Evolutionary conservation across 371 early-diverging fungal species (phyloP), one percentile per base, ranked within the genome.

Genomic region (Mucor racemosus): DNA sequence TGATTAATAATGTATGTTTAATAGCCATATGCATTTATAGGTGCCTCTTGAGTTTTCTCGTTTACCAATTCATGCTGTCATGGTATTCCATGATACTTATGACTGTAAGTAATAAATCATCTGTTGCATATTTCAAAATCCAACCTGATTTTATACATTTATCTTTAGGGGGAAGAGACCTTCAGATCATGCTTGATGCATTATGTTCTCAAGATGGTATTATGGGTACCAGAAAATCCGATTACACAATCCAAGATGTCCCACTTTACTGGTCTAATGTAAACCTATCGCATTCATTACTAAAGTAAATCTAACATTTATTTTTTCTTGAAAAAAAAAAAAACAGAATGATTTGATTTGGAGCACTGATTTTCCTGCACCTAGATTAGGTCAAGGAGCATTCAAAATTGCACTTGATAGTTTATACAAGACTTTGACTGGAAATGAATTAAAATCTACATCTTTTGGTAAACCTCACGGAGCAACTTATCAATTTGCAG

Each of bases 1-100:
- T 3, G 26, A 26, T 26, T 26, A 26, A 26, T 26, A 26, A 26
- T 26, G 26, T 26, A 1, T 26, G 26, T 26, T 26, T 26, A 26
- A 26, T 26, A 26, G 3, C 3, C 3, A 3, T 4, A 11, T 38
- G 4, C 17, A 7, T 17, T 33, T 48, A 4, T 71, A 72, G 76
- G 54, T 68, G 72, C 33, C 64, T 72, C 35, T 61, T 46, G 82
- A 92, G 62, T 85, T 88, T 62, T 75, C 79, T 26, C 68, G 77
- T 40, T 72, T 79, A 26, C 88, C 89, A 21, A 85, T 93, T 64
- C 80, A 87, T 34, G 92, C 92, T 5, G 84, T 94, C 1, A 84
- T 95, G 87, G 84, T 94, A 66, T 92, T 95, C 76, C 91, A 96
- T 69, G 96, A 96, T 73, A 90, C 93, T 15, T 82, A 86, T 38